Conservation (phyloP, 2,329 filamentous ascomycete species). For the Ceratocystiopsis brevicomis region DNA sequence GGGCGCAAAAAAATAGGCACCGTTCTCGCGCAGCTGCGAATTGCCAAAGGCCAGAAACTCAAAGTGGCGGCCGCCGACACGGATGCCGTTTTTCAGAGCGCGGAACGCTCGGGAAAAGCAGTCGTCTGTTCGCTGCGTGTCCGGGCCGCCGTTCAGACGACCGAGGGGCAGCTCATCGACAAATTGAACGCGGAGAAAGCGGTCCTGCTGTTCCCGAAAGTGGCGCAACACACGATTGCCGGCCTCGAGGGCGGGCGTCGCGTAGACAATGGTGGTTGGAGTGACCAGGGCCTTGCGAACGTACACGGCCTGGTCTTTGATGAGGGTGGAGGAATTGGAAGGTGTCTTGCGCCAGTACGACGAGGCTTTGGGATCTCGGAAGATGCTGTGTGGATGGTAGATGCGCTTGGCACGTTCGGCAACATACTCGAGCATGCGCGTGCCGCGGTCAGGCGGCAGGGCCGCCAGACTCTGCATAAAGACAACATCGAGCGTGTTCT, state of each 20-base stretch:
- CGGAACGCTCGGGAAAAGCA: constrained; percentile 57
- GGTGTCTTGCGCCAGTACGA: constrained; percentile 18
- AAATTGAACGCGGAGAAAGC: constrained; percentile 80
- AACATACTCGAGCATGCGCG: constrained; percentile 54
- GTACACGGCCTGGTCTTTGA: constrained; percentile 17
- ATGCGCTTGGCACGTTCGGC: constrained; percentile 42
- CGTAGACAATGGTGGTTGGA: constrained; percentile 63
- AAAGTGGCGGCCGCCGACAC: constrained; percentile 63
- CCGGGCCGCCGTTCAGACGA: constrained; percentile 35
- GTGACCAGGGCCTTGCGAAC: constrained; percentile 65
- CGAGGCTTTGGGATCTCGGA: constrained; percentile 33
- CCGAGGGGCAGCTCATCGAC: constrained; percentile 55
- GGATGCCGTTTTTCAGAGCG: constrained; percentile 58
- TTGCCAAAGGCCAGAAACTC: constrained; percentile 89
- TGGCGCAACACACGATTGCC: constrained; percentile 74
- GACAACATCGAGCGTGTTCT: constrained; percentile 47
- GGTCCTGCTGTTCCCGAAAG: constrained; percentile 48
- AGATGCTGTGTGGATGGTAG: constrained; percentile 54
- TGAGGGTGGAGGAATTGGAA: not conserved
- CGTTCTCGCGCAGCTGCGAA: constrained; percentile 81
- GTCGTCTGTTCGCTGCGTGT: constrained; percentile 41
- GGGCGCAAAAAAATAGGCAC: constrained; percentile 81
- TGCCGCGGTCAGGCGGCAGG: constrained; percentile 33
- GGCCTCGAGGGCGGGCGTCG: constrained; percentile 61
- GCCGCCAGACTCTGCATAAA: constrained; percentile 46